A percentile compares a stretch with the other conserved stretches of the same genome.
Conservation (phyloP, 768 basidiomycete genomes). For the Daedaleopsis sinensis region DNA sequence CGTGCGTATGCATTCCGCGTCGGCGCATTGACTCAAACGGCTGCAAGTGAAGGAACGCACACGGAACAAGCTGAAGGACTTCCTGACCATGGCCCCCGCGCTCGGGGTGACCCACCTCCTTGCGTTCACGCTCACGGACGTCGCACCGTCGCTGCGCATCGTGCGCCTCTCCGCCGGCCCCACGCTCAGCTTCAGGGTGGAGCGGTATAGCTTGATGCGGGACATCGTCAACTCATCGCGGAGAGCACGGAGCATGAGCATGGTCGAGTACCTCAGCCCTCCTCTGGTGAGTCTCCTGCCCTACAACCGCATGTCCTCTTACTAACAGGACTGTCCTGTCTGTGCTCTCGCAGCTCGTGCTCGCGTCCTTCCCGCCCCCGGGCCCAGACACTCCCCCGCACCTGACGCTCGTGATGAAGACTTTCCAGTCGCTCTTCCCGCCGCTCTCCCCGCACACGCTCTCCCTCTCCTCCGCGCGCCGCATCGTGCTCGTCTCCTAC, state of each 20-base stretch:
- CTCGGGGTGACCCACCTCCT: conserved; percentile 91
- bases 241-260: conserved; percentile 72
- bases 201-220: conserved; percentile 90
- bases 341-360: conserved; percentile 70
- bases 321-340: background rate
- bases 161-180: conserved; percentile 89
- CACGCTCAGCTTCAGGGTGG: conserved; percentile 89
- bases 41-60: conserved; percentile 72
- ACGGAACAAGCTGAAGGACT: conserved; percentile 92
- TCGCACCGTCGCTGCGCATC: conserved; percentile 86
- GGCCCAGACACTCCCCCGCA: conserved; percentile 79
- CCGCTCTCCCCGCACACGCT: conserved; percentile 83
- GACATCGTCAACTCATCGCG: conserved; percentile 72
- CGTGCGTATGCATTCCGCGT: background rate
- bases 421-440: conserved; percentile 96
- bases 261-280: conserved; percentile 84
- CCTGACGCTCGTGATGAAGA: conserved; percentile 89
- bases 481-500: conserved; percentile 93
- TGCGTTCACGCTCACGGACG: conserved; percentile 85
- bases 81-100: conserved; percentile 87
- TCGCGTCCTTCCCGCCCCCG: conserved; percentile 82
- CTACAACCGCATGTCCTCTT: conserved; percentile 1
- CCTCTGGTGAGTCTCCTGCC: conserved; percentile 67
- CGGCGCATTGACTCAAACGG: conserved; percentile 7
- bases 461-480: conserved; percentile 85